Evolutionary conservation across 2,329 filamentous ascomycete genomes (phyloP).

Genomic region (Acephala macrosclerotiorum): DNA sequence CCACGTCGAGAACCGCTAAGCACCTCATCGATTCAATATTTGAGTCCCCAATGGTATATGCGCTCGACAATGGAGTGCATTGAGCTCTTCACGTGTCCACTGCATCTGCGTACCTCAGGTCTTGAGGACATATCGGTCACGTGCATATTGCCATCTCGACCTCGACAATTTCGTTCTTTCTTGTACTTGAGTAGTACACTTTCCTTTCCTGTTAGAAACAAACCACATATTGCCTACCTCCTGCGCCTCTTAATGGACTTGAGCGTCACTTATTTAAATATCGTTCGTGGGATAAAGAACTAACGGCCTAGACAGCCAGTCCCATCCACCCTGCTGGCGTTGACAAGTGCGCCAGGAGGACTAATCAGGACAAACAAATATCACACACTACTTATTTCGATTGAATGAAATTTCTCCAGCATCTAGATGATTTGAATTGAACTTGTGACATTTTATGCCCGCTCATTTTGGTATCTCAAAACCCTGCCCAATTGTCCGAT

Average conservation of each 20-base stretch:
- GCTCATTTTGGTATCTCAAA: background rate
- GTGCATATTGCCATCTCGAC: background rate
- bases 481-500: background rate
- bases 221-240: slow-evolving; percentile 50
- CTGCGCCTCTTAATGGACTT: slow-evolving; percentile 44
- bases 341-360: slow-evolving; percentile 47
- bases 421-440: background rate
- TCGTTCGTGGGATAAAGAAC: slow-evolving; percentile 48
- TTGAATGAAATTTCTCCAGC: background rate
- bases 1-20: background rate
- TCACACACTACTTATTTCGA: background rate
- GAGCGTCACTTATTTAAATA: slow-evolving; percentile 48
- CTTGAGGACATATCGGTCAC: background rate
- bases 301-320: slow-evolving; percentile 48
- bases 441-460: background rate
- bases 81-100: background rate
- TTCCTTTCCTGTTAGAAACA: slow-evolving; percentile 20
- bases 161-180: background rate
- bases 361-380: slow-evolving; percentile 47
- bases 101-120: background rate
- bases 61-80: background rate
- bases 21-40: background rate
- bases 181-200: background rate
- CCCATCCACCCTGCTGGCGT: slow-evolving; percentile 48
- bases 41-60: background rate